A percentile compares a stretch with the other conserved stretches of the same genome.
phyloP scores from a whole-genome alignment of 768 basidiomycete genomes.

The Fomitopsis pulvina region DNA sequence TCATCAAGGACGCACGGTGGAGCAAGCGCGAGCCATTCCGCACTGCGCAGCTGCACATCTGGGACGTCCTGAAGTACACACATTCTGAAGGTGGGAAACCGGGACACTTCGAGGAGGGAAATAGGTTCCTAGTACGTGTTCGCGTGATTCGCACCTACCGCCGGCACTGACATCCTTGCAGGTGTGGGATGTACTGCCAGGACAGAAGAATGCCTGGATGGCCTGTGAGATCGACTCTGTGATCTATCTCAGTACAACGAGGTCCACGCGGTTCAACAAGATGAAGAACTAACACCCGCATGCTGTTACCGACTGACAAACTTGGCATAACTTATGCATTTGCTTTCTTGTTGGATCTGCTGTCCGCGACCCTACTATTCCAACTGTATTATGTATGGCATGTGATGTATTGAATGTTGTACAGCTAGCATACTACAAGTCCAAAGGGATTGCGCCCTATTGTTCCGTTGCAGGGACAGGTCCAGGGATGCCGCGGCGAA shows the following conservation, averaged over 20 bases:
- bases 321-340: neutral
- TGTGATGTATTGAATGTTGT: slow-evolving; percentile 4
- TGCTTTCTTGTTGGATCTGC: neutral
- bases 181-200: slow-evolving; percentile 69
- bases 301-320: neutral
- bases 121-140: slow-evolving; percentile 56
- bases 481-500: too few species aligned
- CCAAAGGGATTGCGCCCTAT: too few species aligned
- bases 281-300: neutral
- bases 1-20: slow-evolving; percentile 58
- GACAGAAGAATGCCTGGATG: slow-evolving; percentile 69
- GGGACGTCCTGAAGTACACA: slow-evolving; percentile 59
- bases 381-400: neutral
- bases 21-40: slow-evolving; percentile 44
- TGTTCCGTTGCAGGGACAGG: too few species aligned
- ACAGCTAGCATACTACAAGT: neutral
- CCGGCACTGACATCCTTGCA: slow-evolving; percentile 9
- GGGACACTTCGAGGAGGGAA: slow-evolving; percentile 52
- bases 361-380: too few species aligned
- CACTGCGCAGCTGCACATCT: slow-evolving; percentile 73
- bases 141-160: too few species aligned
- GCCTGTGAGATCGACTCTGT: slow-evolving; percentile 48
- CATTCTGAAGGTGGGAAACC: slow-evolving; percentile 43
- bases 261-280: neutral
- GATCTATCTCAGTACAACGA: slow-evolving; percentile 58